Percentiles rank a stretch among this genome's conserved stretches.
Conservation (phyloP, 2,329 filamentous ascomycete genomes). For the Pseudogymnoascus sp. region DNA sequence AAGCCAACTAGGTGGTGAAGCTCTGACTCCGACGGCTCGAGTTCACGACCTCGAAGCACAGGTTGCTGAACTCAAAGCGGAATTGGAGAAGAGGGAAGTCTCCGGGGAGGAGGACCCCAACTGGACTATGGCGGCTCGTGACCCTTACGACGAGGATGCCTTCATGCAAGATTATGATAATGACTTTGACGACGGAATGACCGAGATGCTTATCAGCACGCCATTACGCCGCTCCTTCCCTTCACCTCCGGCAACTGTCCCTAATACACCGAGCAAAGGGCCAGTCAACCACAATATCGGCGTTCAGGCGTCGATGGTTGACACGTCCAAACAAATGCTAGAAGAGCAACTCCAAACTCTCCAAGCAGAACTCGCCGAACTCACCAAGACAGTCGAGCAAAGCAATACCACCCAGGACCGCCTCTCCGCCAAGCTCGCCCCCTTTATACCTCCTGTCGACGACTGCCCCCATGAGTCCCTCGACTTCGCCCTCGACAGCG, state of each 20-base stretch:
- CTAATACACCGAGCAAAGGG: conserved; percentile 21
- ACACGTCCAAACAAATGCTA: conserved; percentile 21
- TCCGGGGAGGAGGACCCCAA: conserved; percentile 25
- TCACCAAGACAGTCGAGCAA: conserved; percentile 21
- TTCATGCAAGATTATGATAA: conserved; percentile 14
- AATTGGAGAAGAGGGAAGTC: conserved; percentile 18
- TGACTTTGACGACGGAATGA: conserved; percentile 21
- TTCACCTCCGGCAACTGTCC: conserved; percentile 25
- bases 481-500: conserved; percentile 25
- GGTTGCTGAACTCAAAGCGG: conserved; percentile 21
- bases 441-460: conserved; percentile 16
- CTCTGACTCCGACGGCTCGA: conserved; percentile 12
- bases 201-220: conserved; percentile 21
- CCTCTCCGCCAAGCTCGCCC: conserved; percentile 22
- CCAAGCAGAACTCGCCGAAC: conserved; percentile 20
- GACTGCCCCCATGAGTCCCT: conserved; percentile 21
- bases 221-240: conserved; percentile 25
- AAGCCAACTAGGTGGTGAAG: conserved; percentile 18
- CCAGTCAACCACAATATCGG: background rate
- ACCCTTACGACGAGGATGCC: conserved; percentile 31
- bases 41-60: conserved; percentile 25
- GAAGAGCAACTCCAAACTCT: conserved; percentile 21
- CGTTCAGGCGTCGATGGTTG: conserved; percentile 13
- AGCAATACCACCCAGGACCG: conserved; percentile 22
- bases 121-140: conserved; percentile 44